Evolutionary conservation across 2,329 filamentous ascomycete genomes (phyloP), one percentile per base, ranked within the genome.

Genomic region (Xylariaceae sp.): DNA sequence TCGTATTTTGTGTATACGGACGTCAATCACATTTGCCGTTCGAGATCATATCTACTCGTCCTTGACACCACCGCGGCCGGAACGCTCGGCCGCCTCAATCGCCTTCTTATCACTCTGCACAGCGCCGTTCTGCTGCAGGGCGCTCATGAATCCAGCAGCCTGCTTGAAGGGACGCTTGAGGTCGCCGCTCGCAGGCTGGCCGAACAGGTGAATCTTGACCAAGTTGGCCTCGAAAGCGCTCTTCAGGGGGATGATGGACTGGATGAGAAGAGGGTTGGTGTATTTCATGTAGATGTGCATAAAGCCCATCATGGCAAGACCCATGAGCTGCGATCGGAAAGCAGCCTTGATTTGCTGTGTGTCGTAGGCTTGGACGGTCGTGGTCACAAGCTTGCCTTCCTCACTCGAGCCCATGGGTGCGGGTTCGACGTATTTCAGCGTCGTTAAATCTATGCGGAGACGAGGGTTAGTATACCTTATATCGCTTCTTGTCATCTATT

Each of bases 261-360:
- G 95, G 81, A 99, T 96, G 71, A 97, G 82, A 48, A 99, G 90
- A 37, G 95, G 95, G 87, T 98, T 99, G 81, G 93, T 98, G 88
- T 98, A 99, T 78, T 97, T 93, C 84, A 99, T 90, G 87, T 98
- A 99, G 61, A 99, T 67, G 81, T 99, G 95, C 94, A 99, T 98
- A 73, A 97, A 91, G 61, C 78, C 87, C 94, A 99, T 98, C 93
- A 99, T 99, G 76, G 85, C 93, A 57, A 99, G 83, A 59, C 95
- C 95, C 91, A 96, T 98, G 71, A 96, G 79, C 81, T 98, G 94
- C 64, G 88, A 85, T 77, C 95, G 95, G 84, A 94, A 91, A 65
- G 92, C 84, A 64, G 85, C 82, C 79, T 90, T 90, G 73, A 98
- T 84, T 81, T 98, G 94, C 69, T 84, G 80, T 70, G 87, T 82